Evolutionary conservation across 176 grass and related monocot species (phyloP), one percentile per base, ranked within the genome.

Genomic region (Lolium perenne): DNA sequence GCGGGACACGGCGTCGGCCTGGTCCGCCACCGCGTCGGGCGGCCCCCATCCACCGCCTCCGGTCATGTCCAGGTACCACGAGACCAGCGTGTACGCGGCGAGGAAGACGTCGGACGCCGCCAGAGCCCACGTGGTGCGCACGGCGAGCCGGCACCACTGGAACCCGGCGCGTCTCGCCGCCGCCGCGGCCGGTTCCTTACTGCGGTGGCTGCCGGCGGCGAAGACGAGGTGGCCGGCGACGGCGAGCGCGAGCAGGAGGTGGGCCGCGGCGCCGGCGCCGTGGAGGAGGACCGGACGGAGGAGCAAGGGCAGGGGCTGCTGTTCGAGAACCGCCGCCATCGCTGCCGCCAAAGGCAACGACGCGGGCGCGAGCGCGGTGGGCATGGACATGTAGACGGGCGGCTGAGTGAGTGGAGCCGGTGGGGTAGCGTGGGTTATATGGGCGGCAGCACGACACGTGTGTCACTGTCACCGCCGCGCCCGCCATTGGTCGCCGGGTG

Each of bases 1-100:
- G 61, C 95, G 85, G 18, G 85, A 25, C 48, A 25, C 89, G 2
- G 82, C 74, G 82, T 98, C 93, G 60, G 41, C 56, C 46, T 87
- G 64, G 0, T 5, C 76, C 12, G 49, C 66, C 23, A 80, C 56
- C 64, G 40, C 78, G 16, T 78, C 86, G 18, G 32, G 25, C 77
- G 83, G 7, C 88, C 88, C 45, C 93, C 89, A 88, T 77, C 75
- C 62, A 22, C n/a, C 38, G 46, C 18, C 50, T 5, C 62, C 62
- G 12, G 32, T 29, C 23, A 15, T 64, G 65, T 48, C 86, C 29
- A 85, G 73, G 61, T 87, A 87, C 77, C 77, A 89, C 53, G 71
- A 76, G 23, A 54, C 48, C 3, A 51, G 23, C 23, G 73, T 63
- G 62, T 80, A 90, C 48, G 65, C 56, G 18, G 26, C 82, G 68